These are phyloP conservation scores for Marasmius sp. DNA, from an alignment of 1,284 basidiomycete genomes.

Conservation along the genomic window DNA sequence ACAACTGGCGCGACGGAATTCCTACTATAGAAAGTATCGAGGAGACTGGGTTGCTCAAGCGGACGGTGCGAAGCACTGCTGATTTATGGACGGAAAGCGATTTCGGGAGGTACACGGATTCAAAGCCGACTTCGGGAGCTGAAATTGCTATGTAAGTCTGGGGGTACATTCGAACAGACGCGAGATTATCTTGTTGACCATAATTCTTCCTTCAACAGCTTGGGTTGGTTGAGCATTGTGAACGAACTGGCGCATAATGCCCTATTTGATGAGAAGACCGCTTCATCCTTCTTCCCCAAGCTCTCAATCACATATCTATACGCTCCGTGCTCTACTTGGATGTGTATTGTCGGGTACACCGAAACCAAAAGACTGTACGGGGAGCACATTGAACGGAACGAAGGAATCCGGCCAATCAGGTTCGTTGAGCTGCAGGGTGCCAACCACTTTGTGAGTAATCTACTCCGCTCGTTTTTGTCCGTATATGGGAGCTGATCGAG, in stretches of 20 bases:
- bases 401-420: neutral
- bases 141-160: slow-evolving; percentile 23
- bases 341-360: slow-evolving; percentile 25
- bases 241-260: slow-evolving; percentile 18
- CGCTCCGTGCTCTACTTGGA: slow-evolving; percentile 21
- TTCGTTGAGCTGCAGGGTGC: neutral
- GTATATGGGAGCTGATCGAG: no score
- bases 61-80: slow-evolving; percentile 16
- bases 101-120: slow-evolving; percentile 17
- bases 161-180: neutral
- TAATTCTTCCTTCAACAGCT: neutral
- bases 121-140: slow-evolving; percentile 17
- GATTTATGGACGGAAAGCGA: slow-evolving; percentile 24
- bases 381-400: slow-evolving; percentile 6
- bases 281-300: slow-evolving; percentile 21
- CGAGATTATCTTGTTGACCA: neutral
- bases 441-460: neutral
- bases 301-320: slow-evolving; percentile 21
- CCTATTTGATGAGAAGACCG: slow-evolving; percentile 23
- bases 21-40: neutral
- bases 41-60: slow-evolving; percentile 5
- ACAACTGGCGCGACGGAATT: neutral
- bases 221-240: slow-evolving; percentile 3
- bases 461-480: no score
- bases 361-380: slow-evolving; percentile 20